Evolutionary conservation across 148 eudicot genomes (phyloP), one percentile per base, ranked within the genome.

Genomic region (Selenicereus undatus): DNA sequence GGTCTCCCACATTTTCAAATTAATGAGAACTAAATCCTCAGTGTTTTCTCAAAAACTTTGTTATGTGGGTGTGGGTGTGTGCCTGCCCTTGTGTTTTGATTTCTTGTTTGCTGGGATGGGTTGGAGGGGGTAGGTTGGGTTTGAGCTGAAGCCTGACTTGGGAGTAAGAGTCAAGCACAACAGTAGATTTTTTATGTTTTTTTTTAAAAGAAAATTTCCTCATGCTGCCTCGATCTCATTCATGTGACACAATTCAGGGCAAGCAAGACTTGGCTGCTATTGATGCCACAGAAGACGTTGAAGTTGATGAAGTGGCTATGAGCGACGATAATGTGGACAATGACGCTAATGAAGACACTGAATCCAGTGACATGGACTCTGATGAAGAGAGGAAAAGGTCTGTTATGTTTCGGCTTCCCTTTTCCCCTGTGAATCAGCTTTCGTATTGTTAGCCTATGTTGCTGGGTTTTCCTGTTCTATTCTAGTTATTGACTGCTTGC

Each of bases 351-450:
- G 83, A 83, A 14, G 87, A 82, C 14, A 54, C 79, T 76, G 79
- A 82, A 73, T 73, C 82, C n/a, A 90, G 90, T 82, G 94, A 93
- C 78, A 39, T 86, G 71, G 97, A 95, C 81, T 90, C 98, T 77
- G 97, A 95, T 66, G 94, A 93, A 80, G 97, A 95, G 80, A 88
- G 93, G 42, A 86, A 76, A 80, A 83, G 90, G 98, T 95, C 70
- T 22, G 32, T 83, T 3, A 32, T 0, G 16, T 8, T 4, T 21
- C 18, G 5, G 39, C 36, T 35, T 62, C 52, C 45, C 45, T 17
- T 24, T 42, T 48, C 22, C 11, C 75, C 22, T 3, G 17, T 9
- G 11, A 48, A 74, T 74, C n/a, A 17, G 26, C 3, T 39, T 62
- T 11, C 17, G 16, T 43, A 12, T 20, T 10, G 45, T 20, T 30